These are phyloP conservation scores for Golubevia sp. DNA, from an alignment of 1,284 basidiomycete genomes.

Conservation along the genomic window DNA sequence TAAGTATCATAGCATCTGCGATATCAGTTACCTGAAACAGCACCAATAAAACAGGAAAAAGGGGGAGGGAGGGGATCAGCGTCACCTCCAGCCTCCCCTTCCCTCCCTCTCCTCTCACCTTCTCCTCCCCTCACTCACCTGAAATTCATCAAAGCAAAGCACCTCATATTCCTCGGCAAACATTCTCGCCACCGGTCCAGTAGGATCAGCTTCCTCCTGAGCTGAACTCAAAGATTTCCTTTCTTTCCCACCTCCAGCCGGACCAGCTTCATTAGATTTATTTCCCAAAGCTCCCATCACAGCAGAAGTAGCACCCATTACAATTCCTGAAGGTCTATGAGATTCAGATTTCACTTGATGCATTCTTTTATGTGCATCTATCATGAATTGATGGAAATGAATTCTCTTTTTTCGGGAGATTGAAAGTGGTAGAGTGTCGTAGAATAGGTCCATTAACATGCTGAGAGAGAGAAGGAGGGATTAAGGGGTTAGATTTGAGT, in stretches of 20 bases:
- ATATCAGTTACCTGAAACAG: conserved; percentile 84
- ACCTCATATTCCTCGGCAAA: conserved; percentile 73
- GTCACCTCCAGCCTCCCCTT: neutral
- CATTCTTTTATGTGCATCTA: conserved; percentile 92
- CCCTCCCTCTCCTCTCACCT: no score
- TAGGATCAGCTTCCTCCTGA: conserved; percentile 72
- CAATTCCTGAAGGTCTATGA: conserved; percentile 53
- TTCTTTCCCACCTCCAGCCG: conserved; percentile 11
- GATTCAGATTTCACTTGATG: conserved; percentile 67
- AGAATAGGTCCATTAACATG: conserved; percentile 99
- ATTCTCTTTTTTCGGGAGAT: conserved; percentile 75
- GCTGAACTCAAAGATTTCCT: neutral
- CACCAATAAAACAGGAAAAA: neutral
- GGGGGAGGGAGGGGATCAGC: conserved; percentile 5
- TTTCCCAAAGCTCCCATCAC: conserved; percentile 4
- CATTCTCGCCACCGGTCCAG: conserved; percentile 84
- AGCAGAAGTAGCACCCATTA: conserved; percentile 27
- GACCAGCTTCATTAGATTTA: neutral
- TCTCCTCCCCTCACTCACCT: conserved; percentile 66
- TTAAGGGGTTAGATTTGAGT: neutral
- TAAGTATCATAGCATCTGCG: conserved; percentile 96
- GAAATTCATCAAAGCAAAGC: conserved; percentile 97
- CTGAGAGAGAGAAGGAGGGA: conserved; percentile 56
- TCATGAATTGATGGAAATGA: conserved; percentile 91
- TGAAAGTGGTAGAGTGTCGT: conserved; percentile 82